Percentiles rank a stretch among this genome's conserved stretches.
Evolutionary conservation across 192 early-diverging fungal genomes (phyloP).

Genomic region (Linnemannia schmuckeri): DNA sequence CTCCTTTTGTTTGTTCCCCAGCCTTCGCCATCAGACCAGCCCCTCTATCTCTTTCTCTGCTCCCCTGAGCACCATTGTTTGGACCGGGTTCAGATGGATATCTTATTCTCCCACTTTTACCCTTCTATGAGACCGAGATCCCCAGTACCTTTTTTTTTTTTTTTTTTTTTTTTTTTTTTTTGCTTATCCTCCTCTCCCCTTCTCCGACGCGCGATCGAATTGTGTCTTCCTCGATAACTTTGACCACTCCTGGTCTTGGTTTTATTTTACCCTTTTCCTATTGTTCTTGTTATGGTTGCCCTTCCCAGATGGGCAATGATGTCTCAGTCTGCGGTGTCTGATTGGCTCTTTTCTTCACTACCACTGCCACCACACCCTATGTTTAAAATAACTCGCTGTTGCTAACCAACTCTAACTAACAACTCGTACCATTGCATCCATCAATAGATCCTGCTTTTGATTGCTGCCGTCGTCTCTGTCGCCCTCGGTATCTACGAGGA

Average conservation of each 20-base stretch:
- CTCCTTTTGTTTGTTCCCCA: not conserved
- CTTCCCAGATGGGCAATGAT: not conserved
- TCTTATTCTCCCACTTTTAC: not conserved
- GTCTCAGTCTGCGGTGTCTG: not conserved
- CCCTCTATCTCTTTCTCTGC: not conserved
- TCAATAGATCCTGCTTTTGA: constrained; percentile 74
- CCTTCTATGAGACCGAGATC: not conserved
- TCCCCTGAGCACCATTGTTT: not conserved
- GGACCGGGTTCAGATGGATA: not conserved
- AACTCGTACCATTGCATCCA: not conserved
- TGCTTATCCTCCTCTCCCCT: too few relatives aligned
- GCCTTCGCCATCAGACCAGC: not conserved
- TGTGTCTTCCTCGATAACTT: not conserved
- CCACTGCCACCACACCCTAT: not conserved
- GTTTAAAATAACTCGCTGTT: not conserved
- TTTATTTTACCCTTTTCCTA: not conserved
- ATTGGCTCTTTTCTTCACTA: not conserved
- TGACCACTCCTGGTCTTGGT: not conserved
- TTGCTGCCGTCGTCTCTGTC: constrained; percentile 83
- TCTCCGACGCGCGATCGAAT: constrained; percentile 1
- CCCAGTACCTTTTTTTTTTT: not conserved
- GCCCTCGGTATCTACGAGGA: constrained; percentile 85
- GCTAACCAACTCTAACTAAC: not conserved
- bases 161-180: too few relatives aligned
- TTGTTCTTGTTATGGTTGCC: not conserved